Base-by-base conservation (phyloP, 2,329 filamentous ascomycete species). In the Claviceps sp. region DNA sequence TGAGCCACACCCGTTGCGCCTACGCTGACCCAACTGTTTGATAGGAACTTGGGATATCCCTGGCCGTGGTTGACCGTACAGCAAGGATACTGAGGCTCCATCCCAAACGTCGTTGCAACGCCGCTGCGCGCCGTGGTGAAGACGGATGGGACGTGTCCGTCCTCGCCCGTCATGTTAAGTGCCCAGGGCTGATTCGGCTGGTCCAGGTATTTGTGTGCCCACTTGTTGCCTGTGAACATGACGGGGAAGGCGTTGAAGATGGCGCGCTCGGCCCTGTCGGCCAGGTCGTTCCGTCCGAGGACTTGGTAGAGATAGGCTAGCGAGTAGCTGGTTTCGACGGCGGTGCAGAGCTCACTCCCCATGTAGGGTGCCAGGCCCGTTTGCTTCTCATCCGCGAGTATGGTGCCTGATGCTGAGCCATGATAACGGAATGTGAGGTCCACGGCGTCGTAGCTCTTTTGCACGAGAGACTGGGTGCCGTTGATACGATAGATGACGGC, bases 11-110 rank as follows among this genome's bases (percentile, higher is more conserved):
- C 72, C n/a, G 65, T 63, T 2, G 65, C 58, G 3, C 70, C 72
- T 3, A 67, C 60, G 9, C 58, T 59, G 5, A 73, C 69, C 62
- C 70, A 80, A 53, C 70, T 71, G 52, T 70, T 66, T 9, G 73
- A 61, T 60, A 76, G 59, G 52, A 76, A 79, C 56, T 80, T 80
- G 0, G 78, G 76, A 54, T 73, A 77, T 8, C 73, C 78, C 57
- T 79, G 76, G 1, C 71, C 72, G 56, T 79, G 75, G 53, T 81
- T 81, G 54, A 81, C 77, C 1, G 76, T 78, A 57, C 77, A 81
- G 62, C 77, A 81, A 1, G 73, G 72, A 46, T 66, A 78, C 37
- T 75, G 69, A 2, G 73, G 73, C 52, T 77, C 75, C 14, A 78
- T 63, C 1, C 75, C 76, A 58, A 53, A 73, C 62, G 57, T 77